A percentile compares a stretch with the other conserved stretches of the same genome.
These are phyloP conservation scores for Astraeus odoratus DNA, from an alignment of 768 basidiomycete species.

Conservation along the genomic window DNA sequence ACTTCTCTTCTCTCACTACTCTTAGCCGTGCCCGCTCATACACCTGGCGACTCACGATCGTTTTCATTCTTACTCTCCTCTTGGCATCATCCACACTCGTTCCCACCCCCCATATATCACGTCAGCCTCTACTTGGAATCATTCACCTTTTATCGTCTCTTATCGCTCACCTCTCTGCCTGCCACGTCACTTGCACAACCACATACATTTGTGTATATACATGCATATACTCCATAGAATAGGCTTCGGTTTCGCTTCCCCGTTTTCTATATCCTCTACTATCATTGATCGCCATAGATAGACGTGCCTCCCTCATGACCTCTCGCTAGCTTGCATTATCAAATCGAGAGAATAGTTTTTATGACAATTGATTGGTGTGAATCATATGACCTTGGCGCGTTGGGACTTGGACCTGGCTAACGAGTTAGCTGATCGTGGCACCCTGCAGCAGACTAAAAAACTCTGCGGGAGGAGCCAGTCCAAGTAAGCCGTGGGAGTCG, in stretches of 20 bases:
- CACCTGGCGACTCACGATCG: neutral
- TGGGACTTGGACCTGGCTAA: no score
- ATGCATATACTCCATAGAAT: slow-evolving; percentile 4
- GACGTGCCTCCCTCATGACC: neutral
- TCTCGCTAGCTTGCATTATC: neutral
- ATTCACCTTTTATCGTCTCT: neutral
- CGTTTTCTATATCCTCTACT: neutral
- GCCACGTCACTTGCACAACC: neutral
- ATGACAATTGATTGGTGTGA: no score
- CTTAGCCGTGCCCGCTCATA: no score
- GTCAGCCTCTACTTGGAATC: neutral
- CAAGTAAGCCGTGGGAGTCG: no score
- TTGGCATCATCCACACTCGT: neutral
- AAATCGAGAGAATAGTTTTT: neutral
- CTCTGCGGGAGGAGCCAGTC: no score
- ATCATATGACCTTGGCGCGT: no score
- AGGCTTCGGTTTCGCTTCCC: neutral
- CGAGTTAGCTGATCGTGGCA: neutral
- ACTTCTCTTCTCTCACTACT: neutral
- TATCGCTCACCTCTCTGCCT: neutral
- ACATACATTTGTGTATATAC: slow-evolving; percentile 1
- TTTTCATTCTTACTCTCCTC: neutral
- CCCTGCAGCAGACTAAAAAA: no score
- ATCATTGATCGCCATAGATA: neutral
- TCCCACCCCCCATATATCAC: neutral